phyloP scores from a whole-genome alignment of 179 eudicot species.

The Monotropa hypopitys region DNA sequence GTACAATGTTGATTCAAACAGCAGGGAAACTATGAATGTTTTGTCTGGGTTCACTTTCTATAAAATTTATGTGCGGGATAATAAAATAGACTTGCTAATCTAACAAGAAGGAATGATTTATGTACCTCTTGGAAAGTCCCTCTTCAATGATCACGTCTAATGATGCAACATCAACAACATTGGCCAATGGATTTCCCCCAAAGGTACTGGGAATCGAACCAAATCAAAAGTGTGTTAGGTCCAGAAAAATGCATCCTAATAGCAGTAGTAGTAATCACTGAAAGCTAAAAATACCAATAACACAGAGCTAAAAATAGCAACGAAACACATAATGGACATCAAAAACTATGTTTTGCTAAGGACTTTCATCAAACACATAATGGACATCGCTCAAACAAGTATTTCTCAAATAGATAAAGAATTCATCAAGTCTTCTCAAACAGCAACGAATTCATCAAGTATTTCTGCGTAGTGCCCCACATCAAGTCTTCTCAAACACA shows the following conservation, averaged over 20 bases:
- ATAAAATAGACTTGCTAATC: not conserved
- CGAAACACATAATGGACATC: too few species aligned
- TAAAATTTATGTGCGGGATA: not conserved
- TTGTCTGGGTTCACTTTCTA: not conserved
- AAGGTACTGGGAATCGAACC: conserved; percentile 52
- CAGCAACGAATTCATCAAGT: too few species aligned
- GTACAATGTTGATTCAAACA: not conserved
- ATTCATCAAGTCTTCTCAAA: too few species aligned
- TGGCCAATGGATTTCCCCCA: conserved; percentile 96
- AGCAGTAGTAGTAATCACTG: not conserved
- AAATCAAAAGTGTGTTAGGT: conserved; percentile 6
- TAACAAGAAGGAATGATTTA: not conserved
- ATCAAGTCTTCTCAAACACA: too few species aligned
- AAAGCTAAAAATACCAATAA: not conserved
- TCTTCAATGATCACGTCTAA: conserved; percentile 75
- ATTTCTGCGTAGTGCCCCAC: too few species aligned
- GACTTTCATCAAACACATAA: too few species aligned
- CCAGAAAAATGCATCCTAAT: not conserved
- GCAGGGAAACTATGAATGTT: not conserved
- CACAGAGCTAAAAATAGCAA: too few species aligned
- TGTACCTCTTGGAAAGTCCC: conserved; percentile 71
- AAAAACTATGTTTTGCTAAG: too few species aligned
- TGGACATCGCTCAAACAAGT: too few species aligned
- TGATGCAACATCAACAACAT: conserved; percentile 85
- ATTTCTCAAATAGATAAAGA: too few species aligned